Base-by-base conservation (phyloP, 2,329 filamentous ascomycete species). In the Chalaropsis ovoidea region DNA sequence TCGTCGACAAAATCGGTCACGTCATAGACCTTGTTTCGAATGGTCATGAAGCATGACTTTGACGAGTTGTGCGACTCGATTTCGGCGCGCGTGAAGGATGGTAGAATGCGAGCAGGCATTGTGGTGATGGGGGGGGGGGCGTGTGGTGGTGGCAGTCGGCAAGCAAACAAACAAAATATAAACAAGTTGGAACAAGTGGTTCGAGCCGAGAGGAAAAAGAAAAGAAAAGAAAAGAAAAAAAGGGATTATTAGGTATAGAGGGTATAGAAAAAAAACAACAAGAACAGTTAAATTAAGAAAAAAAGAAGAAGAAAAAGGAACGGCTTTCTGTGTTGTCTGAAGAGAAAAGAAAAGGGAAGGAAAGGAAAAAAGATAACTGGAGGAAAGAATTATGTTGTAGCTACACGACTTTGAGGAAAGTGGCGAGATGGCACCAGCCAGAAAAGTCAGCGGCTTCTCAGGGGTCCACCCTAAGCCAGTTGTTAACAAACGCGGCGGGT, bases 21-120 rank as follows among this genome's bases (percentile, higher is more conserved):
- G 79, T 99, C 93, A 81, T 91, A 99, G 71, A 99, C 93, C 71
- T 93, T 95, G 67, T 83, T 82, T 69, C 90, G 92, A 65, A 96
- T 81, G 2, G 89, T 94, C 71, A 99, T 92, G 80, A 92, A 99
- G 80, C 93, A 97, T 61, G 90, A 95, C 73, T 90, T 84, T 62
- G 79, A 78, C 60, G 84, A 86, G 75, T 89, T 93, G 76, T 95
- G 91, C 70, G 85, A 79, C 75, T 87, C 85, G 72, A 99, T 86
- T 74, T 99, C 89, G 70, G 87, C 83, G 70, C 81, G 81, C 62
- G 89, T 87, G 73, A 97, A 87, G 35, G 87, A 93, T 66, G 93
- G 93, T 62, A 97, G 84, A 61, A 85, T 91, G 39, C 61, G 65
- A 39, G 62, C 43, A 27, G 66, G 89, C 89, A 95, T 96, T 45